Conservation (phyloP, 1,284 basidiomycete species). For the Ustilago loliicola region DNA sequence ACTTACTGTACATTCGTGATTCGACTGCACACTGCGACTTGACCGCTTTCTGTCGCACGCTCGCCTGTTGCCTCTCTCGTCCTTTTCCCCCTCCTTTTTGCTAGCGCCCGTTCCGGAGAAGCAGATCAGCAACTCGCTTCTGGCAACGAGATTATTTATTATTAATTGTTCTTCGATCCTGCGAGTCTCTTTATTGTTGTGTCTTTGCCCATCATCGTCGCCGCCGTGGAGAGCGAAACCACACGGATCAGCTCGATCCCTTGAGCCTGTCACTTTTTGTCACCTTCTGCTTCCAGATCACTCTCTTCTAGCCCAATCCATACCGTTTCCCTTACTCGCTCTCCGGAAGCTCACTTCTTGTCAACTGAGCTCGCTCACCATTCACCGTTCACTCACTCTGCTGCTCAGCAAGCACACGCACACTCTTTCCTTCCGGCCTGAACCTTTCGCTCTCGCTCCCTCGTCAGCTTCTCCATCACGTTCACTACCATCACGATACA, state of each 20-base stretch:
- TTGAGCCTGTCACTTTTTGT: constrained; percentile 23
- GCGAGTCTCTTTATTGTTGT: background rate
- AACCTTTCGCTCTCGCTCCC: background rate
- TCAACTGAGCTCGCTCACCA: background rate
- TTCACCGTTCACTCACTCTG: background rate
- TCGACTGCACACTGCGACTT: background rate
- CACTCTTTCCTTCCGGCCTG: background rate
- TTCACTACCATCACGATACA: background rate
- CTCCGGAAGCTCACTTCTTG: background rate
- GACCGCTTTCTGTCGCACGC: background rate
- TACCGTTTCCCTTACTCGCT: background rate
- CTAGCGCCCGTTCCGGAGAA: constrained; percentile 6
- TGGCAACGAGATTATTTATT: no score
- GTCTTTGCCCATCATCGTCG: constrained; percentile 1
- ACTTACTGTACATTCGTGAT: background rate
- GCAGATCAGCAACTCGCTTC: no score
- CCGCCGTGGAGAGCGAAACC: constrained; percentile 10
- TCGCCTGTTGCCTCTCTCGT: no score
- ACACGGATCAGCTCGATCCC: constrained; percentile 43
- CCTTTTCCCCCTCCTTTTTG: background rate
- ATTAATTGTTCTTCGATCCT: constrained; percentile 7
- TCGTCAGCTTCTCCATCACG: background rate
- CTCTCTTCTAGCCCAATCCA: background rate
- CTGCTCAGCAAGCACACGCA: background rate
- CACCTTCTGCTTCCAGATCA: background rate